These are phyloP conservation scores for Fusarium concolor DNA, from an alignment of 2,329 filamentous ascomycete species.

Conservation along the genomic window DNA sequence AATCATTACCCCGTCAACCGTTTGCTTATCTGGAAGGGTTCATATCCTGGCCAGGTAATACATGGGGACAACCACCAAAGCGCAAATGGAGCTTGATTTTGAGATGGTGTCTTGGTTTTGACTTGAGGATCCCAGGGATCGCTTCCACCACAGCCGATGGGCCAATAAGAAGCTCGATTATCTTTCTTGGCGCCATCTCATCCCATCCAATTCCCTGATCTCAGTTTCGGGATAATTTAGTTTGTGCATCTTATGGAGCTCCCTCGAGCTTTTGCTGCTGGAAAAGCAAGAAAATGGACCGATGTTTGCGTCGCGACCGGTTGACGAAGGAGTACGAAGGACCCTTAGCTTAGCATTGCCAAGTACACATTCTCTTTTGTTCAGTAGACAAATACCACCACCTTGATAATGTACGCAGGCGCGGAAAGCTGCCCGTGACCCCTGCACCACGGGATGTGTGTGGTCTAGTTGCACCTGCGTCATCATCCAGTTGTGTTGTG, in stretches of 20 bases:
- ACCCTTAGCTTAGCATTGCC: background rate
- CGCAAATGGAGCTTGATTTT: constrained; percentile 21
- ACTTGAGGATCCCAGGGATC: constrained; percentile 27
- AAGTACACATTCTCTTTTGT: background rate
- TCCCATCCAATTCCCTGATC: constrained; percentile 36
- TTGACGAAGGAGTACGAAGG: constrained; percentile 12
- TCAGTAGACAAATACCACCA: constrained; percentile 5
- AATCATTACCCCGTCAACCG: constrained; percentile 8
- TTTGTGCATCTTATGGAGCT: constrained; percentile 23
- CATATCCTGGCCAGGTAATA: constrained; percentile 4
- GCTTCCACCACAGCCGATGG: constrained; percentile 27
- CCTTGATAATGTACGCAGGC: constrained; percentile 5
- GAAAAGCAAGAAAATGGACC: constrained; percentile 13
- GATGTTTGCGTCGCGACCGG: constrained; percentile 3
- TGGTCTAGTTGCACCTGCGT: constrained; percentile 40
- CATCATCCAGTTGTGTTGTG: constrained; percentile 32
- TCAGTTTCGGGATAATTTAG: constrained; percentile 26
- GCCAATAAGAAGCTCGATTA: constrained; percentile 32
- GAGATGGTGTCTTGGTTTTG: constrained; percentile 25
- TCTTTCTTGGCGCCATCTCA: constrained; percentile 26
- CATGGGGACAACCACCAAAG: constrained; percentile 6
- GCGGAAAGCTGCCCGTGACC: constrained; percentile 6
- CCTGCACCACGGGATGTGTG: constrained; percentile 14
- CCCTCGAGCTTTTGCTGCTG: constrained; percentile 4
- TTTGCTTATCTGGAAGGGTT: constrained; percentile 13